Evolutionary conservation across 768 basidiomycete species (phyloP).

Genomic region (Suillus ampliporus): DNA sequence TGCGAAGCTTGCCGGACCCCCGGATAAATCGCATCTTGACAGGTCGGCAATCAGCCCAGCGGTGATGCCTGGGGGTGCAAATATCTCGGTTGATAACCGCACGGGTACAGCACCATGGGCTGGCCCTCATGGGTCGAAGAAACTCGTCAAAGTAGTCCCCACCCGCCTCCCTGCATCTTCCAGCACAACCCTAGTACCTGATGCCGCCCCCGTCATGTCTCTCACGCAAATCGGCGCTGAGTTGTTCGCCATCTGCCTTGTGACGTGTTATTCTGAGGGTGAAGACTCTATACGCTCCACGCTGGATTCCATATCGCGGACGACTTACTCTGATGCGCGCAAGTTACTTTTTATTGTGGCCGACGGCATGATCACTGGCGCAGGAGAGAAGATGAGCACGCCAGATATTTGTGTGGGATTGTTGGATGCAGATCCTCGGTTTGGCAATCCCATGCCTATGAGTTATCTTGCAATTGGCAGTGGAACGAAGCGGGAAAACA

Average conservation of each 20-base stretch:
- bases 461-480: conserved; percentile 89
- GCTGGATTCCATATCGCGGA: conserved; percentile 89
- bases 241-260: conserved; percentile 92
- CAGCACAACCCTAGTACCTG: conserved; percentile 56
- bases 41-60: conserved; percentile 91
- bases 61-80: conserved; percentile 96
- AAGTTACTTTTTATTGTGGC: conserved; percentile 95
- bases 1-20: conserved; percentile 76
- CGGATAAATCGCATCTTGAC: conserved; percentile 71
- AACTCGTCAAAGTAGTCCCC: conserved; percentile 54
- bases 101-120: conserved; percentile 97
- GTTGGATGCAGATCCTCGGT: conserved; percentile 91
- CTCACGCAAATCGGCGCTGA: conserved; percentile 93
- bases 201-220: conserved; percentile 63
- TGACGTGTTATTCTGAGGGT: conserved; percentile 98
- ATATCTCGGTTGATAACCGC: conserved; percentile 88
- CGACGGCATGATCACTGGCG: conserved; percentile 98
- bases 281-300: conserved; percentile 91
- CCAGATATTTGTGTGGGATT: conserved; percentile 95
- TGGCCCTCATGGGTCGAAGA: conserved; percentile 55
- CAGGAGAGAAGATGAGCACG: conserved; percentile 93
- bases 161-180: conserved; percentile 57
- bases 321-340: conserved; percentile 89
- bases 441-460: conserved; percentile 96
- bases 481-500: conserved; percentile 88